These are phyloP conservation scores for Ceratorhiza oryzae-sativae DNA, from an alignment of 1,284 basidiomycete genomes.

Conservation along the genomic window DNA sequence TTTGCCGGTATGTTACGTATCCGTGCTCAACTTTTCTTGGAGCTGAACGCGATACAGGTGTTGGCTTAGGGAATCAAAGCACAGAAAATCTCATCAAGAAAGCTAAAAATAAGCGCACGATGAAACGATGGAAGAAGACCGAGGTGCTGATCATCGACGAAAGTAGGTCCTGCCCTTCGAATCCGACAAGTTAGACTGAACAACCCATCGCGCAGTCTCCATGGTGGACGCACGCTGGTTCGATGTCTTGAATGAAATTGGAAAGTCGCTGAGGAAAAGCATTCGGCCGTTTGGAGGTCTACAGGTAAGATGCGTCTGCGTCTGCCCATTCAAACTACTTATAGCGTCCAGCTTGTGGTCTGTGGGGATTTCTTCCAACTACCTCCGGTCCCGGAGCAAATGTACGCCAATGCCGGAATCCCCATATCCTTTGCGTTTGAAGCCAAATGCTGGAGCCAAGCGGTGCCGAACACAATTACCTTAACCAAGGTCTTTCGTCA, in stretches of 20 bases:
- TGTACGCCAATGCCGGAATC: conserved; percentile 47
- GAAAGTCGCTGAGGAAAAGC: conserved; percentile 67
- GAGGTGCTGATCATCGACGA: conserved; percentile 94
- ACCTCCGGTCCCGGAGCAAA: conserved; percentile 78
- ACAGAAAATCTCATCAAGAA: conserved; percentile 2
- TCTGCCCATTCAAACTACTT: conserved; percentile 34
- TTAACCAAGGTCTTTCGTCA: conserved; percentile 72
- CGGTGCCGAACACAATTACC: conserved; percentile 64
- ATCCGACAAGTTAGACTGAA: neutral
- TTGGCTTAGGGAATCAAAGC: conserved; percentile 14
- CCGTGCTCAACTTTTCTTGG: neutral
- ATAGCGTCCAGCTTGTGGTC: conserved; percentile 66
- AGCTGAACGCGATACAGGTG: neutral
- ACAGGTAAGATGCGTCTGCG: conserved; percentile 61
- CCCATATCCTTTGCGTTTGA: conserved; percentile 79
- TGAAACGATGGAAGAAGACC: conserved; percentile 72
- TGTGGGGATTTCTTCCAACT: conserved; percentile 97
- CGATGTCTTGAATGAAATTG: conserved; percentile 82
- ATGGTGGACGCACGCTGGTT: conserved; percentile 96
- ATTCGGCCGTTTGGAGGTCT: conserved; percentile 90
- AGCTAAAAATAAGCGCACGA: conserved; percentile 1
- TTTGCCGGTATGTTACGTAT: conserved; percentile 54
- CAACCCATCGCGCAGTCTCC: conserved; percentile 67
- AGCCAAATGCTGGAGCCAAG: conserved; percentile 71
- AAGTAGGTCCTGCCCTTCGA: conserved; percentile 57